These are phyloP conservation scores for Melanomma pulvis-pyrius DNA, from an alignment of 495 filamentous ascomycete genomes.

Conservation along the genomic window DNA sequence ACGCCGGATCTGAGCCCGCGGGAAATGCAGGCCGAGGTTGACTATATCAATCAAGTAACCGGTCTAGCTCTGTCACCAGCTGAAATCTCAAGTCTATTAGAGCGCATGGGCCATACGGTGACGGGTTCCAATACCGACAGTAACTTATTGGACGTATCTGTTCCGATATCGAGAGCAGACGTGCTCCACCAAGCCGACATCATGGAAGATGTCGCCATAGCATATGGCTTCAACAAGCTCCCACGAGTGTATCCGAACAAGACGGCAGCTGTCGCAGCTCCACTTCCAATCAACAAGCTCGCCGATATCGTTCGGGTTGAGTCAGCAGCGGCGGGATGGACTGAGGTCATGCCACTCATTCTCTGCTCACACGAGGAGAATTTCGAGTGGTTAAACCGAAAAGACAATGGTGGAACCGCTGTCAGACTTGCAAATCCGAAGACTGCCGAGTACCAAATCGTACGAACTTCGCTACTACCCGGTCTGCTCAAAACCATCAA, in stretches of 20 bases:
- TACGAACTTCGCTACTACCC: conserved; percentile 84
- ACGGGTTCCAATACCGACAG: conserved; percentile 68
- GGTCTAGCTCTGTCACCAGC: conserved; percentile 73
- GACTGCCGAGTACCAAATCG: conserved; percentile 94
- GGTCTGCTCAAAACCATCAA: conserved; percentile 92
- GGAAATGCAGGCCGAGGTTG: conserved; percentile 76
- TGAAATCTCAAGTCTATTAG: conserved; percentile 73
- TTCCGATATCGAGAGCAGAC: conserved; percentile 89
- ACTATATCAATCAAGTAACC: conserved; percentile 90
- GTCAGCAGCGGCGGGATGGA: conserved; percentile 92
- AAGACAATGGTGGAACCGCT: conserved; percentile 82
- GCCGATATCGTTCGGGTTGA: conserved; percentile 88
- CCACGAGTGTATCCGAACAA: conserved; percentile 81
- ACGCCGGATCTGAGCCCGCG: conserved; percentile 78
- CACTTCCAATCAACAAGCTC: conserved; percentile 91
- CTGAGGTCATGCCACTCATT: conserved; percentile 93
- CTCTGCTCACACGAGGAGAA: conserved; percentile 99
- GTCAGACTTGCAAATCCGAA: conserved; percentile 94
- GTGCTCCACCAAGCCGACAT: conserved; percentile 96
- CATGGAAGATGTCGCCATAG: conserved; percentile 97
- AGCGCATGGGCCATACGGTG: conserved; percentile 82
- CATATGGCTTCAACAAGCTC: conserved; percentile 87
- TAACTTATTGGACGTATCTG: conserved; percentile 68
- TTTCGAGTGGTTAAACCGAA: conserved; percentile 92
- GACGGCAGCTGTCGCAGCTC: conserved; percentile 80